Base-by-base conservation (phyloP, 2,329 filamentous ascomycete species). In the Alternaria ethzedia region DNA sequence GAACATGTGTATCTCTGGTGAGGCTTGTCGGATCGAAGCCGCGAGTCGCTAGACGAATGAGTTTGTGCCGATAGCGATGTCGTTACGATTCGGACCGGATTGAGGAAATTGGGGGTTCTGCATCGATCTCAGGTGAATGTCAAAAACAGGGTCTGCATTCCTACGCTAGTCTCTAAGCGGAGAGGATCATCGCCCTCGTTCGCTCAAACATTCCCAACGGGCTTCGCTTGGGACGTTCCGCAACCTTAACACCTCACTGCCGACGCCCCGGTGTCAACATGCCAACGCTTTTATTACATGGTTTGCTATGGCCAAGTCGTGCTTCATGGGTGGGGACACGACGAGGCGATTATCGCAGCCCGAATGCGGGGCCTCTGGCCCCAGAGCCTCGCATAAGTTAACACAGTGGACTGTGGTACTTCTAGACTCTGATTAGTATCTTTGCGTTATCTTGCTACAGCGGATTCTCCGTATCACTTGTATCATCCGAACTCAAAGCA, bases 141-240 rank as follows among this genome's bases (percentile, higher is more conserved):
- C 8, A 32, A 28, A 25, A 17, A 21, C 26, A 32, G 47, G 25
- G 36, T 45, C 47, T 3, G 21, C 28, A 9, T 13, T 50, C 47
- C 17, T 25, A 23, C 47, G 47, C 47, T 59, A 54, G 21, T 15
- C 20, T 12, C 9, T 12, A 28, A 26, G 21, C n/a, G 47, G 54
- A 28, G 8, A 49, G 0, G 44, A 49, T 57, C 30, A 50, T 41
- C 55, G 7, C 30, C 7, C 28, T 28, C 17, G 13, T 20, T 28
- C 23, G 25, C 44, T n/a, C 28, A 15, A 36, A 25, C 43, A 25
- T 25, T 36, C 54, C 13, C 20, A 41, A 49, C 44, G 28, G 43
- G 28, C 23, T 36, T 57, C 54, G 54, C 44, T 49, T 36, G 28
- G 43, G 44, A 47, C 54, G 54, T 23, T 47, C 54, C 54, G 54